Percentiles rank a stretch among this genome's conserved stretches.
phyloP scores from a whole-genome alignment of 2,329 filamentous ascomycete genomes.

The Nemania serpens region DNA sequence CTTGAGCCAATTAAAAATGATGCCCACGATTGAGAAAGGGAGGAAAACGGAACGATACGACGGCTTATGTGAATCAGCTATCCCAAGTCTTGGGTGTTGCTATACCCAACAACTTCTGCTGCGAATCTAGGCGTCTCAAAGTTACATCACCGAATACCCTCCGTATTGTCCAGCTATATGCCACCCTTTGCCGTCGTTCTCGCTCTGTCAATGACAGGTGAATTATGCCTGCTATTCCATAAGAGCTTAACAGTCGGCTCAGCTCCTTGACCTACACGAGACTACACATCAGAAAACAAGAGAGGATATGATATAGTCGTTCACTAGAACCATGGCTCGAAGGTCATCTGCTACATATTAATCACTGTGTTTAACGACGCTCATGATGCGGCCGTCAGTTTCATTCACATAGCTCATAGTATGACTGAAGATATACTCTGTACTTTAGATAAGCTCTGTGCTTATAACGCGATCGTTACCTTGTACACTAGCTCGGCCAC shows the following conservation, averaged over 20 bases:
- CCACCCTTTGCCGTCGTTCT: not conserved
- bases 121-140: not conserved
- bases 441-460: not conserved
- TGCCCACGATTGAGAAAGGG: not conserved
- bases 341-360: not conserved
- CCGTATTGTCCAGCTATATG: not conserved
- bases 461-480: not conserved
- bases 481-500: not conserved
- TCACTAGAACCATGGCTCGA: not conserved
- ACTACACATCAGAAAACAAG: no score
- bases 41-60: not conserved
- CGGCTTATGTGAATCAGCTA: not conserved
- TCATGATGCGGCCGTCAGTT: not conserved
- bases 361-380: no score
- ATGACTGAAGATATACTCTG: not conserved
- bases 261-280: not conserved
- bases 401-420: not conserved
- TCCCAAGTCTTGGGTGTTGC: not conserved
- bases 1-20: constrained; percentile 41
- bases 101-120: not conserved
- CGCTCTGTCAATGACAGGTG: not conserved
- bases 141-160: not conserved
- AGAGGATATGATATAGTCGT: not conserved
- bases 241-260: not conserved
- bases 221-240: not conserved